Evolutionary conservation across 176 grass and related monocot species (phyloP), one percentile per base, ranked within the genome.

Genomic region (Cenchrus americanus): DNA sequence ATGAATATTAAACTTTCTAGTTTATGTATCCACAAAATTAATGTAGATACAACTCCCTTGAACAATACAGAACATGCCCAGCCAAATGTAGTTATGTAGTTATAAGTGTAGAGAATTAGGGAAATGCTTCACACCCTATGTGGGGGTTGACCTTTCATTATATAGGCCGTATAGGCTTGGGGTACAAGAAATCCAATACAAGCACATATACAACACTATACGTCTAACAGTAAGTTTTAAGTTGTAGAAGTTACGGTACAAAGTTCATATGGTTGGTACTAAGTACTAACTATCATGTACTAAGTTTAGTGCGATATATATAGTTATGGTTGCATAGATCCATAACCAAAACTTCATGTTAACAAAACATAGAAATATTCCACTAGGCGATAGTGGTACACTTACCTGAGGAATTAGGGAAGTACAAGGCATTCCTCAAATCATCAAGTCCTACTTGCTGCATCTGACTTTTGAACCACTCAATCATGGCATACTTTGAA

Each of bases 401-500:
- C 64, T 83, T 89, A 96, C 93, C 86, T 30, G 82, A 73, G 52
- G 66, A 82, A 87, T 80, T 93, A 71, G 89, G 89, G 57, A 94
- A 87, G 67, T 99, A 96, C 48, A 99, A 79, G 48, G 23, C 72
- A 18, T 87, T 88, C 43, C 66, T 90, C 60, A 92, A 63, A 89
- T 89, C 73, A 78, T 62, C 14, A 76, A 99, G 78, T 26, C 87
- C 89, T 84, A 61, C 55, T 92, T 94, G 77, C 30, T 86, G 62
- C 73, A 90, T 83, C 81, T 93, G 91, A 81, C 73, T 77, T 73
- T 86, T 92, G 76, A 99, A 96, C 96, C 88, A 91, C 58, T 94
- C 83, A 17, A 89, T 84, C 81, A 86, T 86, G 62, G 60, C 66
- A 81, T 70, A 66, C 87, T 86, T 90, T 10, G 96, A 92, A 47